Evolutionary conservation across 148 eudicot genomes (phyloP).

Genomic region (Vaccinium macrocarpon): DNA sequence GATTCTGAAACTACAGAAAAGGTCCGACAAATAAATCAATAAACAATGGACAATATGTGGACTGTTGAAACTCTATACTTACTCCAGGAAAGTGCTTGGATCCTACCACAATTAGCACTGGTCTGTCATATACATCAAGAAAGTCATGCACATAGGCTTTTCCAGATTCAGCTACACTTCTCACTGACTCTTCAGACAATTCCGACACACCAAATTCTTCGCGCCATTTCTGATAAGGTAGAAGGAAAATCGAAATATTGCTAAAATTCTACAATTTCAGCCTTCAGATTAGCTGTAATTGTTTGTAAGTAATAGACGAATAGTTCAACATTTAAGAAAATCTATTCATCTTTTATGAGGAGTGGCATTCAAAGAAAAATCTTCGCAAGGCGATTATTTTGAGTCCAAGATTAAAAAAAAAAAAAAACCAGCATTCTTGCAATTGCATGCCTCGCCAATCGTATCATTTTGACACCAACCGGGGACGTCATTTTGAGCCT

Average conservation of each 20-base stretch:
- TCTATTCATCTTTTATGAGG: not conserved
- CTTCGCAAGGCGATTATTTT: not conserved
- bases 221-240: constrained; percentile 70
- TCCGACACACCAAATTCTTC: constrained; percentile 78
- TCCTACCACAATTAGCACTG: constrained; percentile 77
- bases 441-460: not conserved
- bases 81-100: constrained; percentile 79
- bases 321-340: not conserved
- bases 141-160: constrained; percentile 74
- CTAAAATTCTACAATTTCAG: not conserved
- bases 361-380: not conserved
- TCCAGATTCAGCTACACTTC: constrained; percentile 61
- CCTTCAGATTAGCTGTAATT: not conserved
- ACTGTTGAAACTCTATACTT: constrained; percentile 20
- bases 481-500: not conserved
- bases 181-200: constrained; percentile 72
- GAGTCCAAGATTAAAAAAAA: not conserved
- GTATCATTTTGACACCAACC: not conserved
- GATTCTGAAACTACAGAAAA: not conserved
- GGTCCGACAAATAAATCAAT: not conserved
- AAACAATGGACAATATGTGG: not conserved
- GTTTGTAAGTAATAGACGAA: not conserved
- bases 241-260: constrained; percentile 14
- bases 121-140: constrained; percentile 67
- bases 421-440: not conserved